These are phyloP conservation scores for Colletotrichum agaves DNA, from an alignment of 2,329 filamentous ascomycete species.

Conservation along the genomic window DNA sequence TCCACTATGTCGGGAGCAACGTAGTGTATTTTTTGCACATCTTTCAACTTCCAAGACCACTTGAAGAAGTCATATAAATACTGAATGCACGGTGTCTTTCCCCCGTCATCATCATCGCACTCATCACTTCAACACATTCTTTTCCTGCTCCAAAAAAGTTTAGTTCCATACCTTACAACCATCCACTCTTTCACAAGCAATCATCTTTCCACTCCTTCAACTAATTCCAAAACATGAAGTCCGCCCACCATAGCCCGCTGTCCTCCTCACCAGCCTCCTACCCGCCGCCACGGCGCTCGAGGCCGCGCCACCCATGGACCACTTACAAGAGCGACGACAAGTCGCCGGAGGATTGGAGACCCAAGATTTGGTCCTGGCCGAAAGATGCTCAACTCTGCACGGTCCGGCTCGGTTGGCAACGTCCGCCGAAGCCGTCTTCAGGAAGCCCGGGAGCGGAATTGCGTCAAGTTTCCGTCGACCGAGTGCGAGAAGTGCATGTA, in stretches of 20 bases:
- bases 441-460: constrained; percentile 9
- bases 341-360: constrained; percentile 20
- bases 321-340: neutral
- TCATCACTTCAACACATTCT: too few relatives aligned
- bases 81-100: too few relatives aligned
- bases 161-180: neutral
- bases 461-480: constrained; percentile 5
- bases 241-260: constrained; percentile 6
- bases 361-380: constrained; percentile 4
- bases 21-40: too few relatives aligned
- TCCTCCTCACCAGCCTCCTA: constrained; percentile 13
- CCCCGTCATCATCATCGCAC: too few relatives aligned
- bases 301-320: neutral
- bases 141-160: too few relatives aligned
- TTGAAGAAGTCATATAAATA: too few relatives aligned
- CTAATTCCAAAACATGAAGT: constrained; percentile 11
- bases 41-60: too few relatives aligned
- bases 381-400: constrained; percentile 17
- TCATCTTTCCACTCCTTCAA: constrained; percentile 5
- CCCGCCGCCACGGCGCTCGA: neutral
- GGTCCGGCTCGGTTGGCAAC: constrained; percentile 13
- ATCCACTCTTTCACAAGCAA: neutral
- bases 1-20: too few relatives aligned
- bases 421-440: constrained; percentile 3
- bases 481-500: constrained; percentile 21